phyloP scores from a whole-genome alignment of 441 rosid genomes.

The Pelargonium myrrhifolium region DNA sequence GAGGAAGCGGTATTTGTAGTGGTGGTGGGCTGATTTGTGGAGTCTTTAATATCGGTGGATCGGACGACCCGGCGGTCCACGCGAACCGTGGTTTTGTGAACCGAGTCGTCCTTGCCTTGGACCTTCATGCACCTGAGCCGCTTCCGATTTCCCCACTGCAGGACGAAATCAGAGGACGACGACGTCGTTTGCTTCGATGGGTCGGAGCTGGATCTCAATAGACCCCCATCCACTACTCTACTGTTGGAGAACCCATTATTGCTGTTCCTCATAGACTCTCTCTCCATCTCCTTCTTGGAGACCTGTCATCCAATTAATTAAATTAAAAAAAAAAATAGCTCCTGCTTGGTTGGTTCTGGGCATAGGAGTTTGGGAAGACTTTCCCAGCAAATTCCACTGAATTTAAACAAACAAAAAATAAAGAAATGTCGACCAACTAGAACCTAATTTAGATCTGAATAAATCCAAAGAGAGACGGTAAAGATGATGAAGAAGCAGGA shows the following conservation, averaged over 20 bases:
- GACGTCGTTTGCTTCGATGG: constrained; percentile 29
- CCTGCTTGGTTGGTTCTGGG: background rate
- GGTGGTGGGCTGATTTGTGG: constrained; percentile 23
- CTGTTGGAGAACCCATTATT: constrained; percentile 23
- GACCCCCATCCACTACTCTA: constrained; percentile 21
- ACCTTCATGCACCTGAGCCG: constrained; percentile 63
- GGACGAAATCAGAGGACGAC: constrained; percentile 37
- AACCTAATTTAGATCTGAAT: background rate
- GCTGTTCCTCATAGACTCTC: constrained; percentile 28
- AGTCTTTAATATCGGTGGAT: constrained; percentile 29
- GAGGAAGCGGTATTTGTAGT: constrained; percentile 15
- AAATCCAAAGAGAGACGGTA: background rate
- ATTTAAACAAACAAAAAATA: constrained; percentile 16
- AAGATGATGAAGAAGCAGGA: too few relatives aligned
- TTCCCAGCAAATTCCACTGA: constrained; percentile 14
- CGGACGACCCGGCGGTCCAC: constrained; percentile 43
- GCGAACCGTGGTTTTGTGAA: constrained; percentile 38
- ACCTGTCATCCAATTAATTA: constrained; percentile 30
- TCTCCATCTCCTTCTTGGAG: constrained; percentile 37
- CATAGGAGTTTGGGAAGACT: constrained; percentile 11
- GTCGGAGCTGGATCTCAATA: constrained; percentile 34
- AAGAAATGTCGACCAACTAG: background rate
- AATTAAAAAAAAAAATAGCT: background rate
- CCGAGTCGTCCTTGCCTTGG: constrained; percentile 43
- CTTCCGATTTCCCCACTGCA: constrained; percentile 70